Percentiles rank a stretch among this genome's conserved stretches.
phyloP scores from a whole-genome alignment of 2,329 filamentous ascomycete species.

The Periconia sp. region DNA sequence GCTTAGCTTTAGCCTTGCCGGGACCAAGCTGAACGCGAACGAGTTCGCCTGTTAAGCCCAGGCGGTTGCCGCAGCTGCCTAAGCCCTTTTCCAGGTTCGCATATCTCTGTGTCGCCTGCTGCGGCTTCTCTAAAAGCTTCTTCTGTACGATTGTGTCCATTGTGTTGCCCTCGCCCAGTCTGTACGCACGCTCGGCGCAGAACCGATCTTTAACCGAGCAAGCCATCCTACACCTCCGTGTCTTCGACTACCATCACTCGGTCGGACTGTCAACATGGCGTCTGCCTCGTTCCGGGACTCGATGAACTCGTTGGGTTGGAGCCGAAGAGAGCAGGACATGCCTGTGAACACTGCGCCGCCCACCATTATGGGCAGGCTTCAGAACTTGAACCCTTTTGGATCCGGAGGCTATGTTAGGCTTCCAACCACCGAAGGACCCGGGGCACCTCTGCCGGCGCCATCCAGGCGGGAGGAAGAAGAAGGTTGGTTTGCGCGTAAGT shows the following conservation, averaged over 20 bases:
- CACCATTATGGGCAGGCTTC: slow-evolving; percentile 77
- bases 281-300: slow-evolving; percentile 89
- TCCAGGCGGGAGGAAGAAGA: slow-evolving; percentile 91
- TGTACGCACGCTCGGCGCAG: slow-evolving; percentile 9
- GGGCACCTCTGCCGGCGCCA: slow-evolving; percentile 82
- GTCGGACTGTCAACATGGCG: slow-evolving; percentile 61
- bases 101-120: slow-evolving; percentile 39
- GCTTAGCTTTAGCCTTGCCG: slow-evolving; percentile 1
- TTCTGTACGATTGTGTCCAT: slow-evolving; percentile 9
- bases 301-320: slow-evolving; percentile 94
- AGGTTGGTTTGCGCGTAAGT: slow-evolving; percentile 91
- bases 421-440: slow-evolving; percentile 78
- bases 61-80: slow-evolving; percentile 18
- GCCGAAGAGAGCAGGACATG: slow-evolving; percentile 75
- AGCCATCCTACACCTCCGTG: slow-evolving; percentile 23
- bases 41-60: slow-evolving; percentile 1
- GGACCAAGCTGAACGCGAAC: slow-evolving; percentile 15
- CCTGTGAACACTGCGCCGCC: slow-evolving; percentile 74
- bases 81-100: slow-evolving; percentile 19
- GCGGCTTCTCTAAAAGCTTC: slow-evolving; percentile 39
- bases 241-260: slow-evolving; percentile 8
- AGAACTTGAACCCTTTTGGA: slow-evolving; percentile 85
- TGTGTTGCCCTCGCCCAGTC: slow-evolving; percentile 16
- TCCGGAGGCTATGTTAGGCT: slow-evolving; percentile 86
- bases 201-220: slow-evolving; percentile 16